A percentile compares a stretch with the other conserved stretches of the same genome.
Evolutionary conservation across 2,329 filamentous ascomycete genomes (phyloP).

Genomic region (Hortaea werneckii): DNA sequence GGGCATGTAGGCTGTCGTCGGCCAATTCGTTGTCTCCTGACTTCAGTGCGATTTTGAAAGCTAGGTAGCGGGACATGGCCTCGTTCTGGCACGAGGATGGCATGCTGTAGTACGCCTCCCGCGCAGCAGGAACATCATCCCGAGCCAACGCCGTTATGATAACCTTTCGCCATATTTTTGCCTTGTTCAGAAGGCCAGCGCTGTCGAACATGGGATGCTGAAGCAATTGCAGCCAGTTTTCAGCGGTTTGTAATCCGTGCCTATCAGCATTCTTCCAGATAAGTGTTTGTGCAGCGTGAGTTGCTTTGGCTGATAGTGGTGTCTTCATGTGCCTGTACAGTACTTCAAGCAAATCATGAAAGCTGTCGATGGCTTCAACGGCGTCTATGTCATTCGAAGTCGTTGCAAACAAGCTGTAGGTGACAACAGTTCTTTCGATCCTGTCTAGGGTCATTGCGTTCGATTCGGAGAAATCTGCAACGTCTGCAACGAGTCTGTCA

Average conservation of each 20-base stretch:
- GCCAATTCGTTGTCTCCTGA: constrained; percentile 35
- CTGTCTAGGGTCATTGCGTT: constrained; percentile 38
- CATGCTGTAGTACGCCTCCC: constrained; percentile 50
- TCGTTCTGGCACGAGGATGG: constrained; percentile 26
- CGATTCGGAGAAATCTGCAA: neutral
- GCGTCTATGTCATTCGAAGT: constrained; percentile 21
- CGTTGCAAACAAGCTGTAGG: constrained; percentile 56
- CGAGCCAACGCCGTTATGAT: constrained; percentile 58
- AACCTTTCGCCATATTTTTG: constrained; percentile 57
- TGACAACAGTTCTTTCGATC: constrained; percentile 60
- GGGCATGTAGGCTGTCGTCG: constrained; percentile 50
- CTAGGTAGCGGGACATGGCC: constrained; percentile 15
- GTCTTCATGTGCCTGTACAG: constrained; percentile 38
- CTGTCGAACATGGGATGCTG: constrained; percentile 57
- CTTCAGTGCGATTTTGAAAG: constrained; percentile 20
- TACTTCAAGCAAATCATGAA: constrained; percentile 36
- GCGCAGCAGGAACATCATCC: constrained; percentile 46
- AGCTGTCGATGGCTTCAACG: constrained; percentile 25
- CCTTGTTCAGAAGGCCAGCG: constrained; percentile 54
- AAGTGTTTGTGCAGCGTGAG: constrained; percentile 59
- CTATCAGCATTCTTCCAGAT: constrained; percentile 56
- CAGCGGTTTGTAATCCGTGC: neutral
- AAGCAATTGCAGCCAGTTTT: constrained; percentile 59
- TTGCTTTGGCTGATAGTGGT: constrained; percentile 48
- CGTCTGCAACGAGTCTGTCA: constrained; percentile 41